A percentile compares a stretch with the other conserved stretches of the same genome.
Conservation (phyloP, 441 rosid species). For the Populus hybrid region DNA sequence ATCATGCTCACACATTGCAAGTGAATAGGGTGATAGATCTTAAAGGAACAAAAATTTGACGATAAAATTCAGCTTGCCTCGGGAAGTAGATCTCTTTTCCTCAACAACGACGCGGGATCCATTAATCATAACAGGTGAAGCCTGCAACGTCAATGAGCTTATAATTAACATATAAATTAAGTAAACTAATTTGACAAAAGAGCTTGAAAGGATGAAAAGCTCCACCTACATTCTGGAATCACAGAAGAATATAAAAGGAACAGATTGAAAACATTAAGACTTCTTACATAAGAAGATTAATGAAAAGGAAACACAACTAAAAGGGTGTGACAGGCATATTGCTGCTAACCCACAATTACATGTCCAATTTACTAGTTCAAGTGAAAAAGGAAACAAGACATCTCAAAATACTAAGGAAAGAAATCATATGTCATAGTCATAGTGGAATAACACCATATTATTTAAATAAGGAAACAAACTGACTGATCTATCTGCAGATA, state of each 20-base stretch:
- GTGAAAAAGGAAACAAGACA: neutral
- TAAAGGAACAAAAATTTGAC: conserved; percentile 4
- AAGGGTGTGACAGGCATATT: neutral
- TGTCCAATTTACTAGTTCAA: neutral
- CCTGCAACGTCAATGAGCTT: conserved; percentile 39
- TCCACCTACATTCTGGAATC: neutral
- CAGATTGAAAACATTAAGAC: neutral
- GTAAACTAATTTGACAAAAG: neutral
- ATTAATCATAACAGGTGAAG: conserved; percentile 75
- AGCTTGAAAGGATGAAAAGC: neutral
- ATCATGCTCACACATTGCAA: neutral
- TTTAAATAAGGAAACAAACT: neutral
- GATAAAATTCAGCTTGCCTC: conserved; percentile 57
- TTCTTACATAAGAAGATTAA: neutral
- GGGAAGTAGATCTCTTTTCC: conserved; percentile 81
- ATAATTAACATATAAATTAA: neutral
- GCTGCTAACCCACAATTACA: neutral
- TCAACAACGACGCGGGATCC: conserved; percentile 73
- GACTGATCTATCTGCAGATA: neutral
- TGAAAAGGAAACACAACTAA: neutral
- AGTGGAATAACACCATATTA: neutral
- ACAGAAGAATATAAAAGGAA: neutral
- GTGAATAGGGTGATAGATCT: neutral
- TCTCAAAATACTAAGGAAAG: neutral
- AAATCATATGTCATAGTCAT: neutral